Percentiles rank a stretch among this genome's conserved stretches.
phyloP scores from a whole-genome alignment of 352 stramenopile species.

The Pythium periplocum region DNA sequence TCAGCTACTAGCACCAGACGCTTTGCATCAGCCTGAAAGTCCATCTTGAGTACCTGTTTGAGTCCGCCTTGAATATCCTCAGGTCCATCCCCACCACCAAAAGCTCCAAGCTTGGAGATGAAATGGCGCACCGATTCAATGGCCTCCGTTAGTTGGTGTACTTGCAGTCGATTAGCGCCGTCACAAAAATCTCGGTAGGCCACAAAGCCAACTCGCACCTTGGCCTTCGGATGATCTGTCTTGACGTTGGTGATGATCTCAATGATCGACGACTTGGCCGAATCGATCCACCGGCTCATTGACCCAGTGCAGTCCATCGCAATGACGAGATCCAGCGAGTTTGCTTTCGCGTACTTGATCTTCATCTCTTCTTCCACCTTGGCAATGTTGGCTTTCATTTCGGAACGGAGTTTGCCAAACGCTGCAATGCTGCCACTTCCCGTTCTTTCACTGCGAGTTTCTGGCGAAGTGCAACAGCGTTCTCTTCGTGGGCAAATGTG shows the following conservation, averaged over 20 bases:
- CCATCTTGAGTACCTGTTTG: constrained; percentile 20
- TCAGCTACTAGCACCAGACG: constrained; percentile 31
- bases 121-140: constrained; percentile 16
- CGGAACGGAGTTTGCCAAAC: constrained; percentile 12
- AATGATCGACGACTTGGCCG: constrained; percentile 23
- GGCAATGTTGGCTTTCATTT: constrained; percentile 19
- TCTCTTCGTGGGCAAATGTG: too few relatives aligned
- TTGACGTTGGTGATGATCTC: constrained; percentile 29
- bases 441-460: too few relatives aligned
- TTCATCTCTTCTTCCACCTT: constrained; percentile 15
- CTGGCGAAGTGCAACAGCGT: too few relatives aligned
- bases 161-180: constrained; percentile 16
- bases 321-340: constrained; percentile 33
- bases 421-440: too few relatives aligned
- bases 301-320: constrained; percentile 42
- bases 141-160: constrained; percentile 17
- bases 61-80: constrained; percentile 38
- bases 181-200: constrained; percentile 41
- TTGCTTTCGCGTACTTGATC: constrained; percentile 16
- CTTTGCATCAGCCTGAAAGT: constrained; percentile 20
- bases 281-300: constrained; percentile 27
- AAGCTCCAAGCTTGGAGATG: constrained; percentile 17
- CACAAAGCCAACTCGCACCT: constrained; percentile 31
- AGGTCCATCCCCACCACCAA: constrained; percentile 25
- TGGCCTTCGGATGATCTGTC: constrained; percentile 14